Base-by-base conservation (phyloP, 148 eudicot genomes). In the Cornus suecica region DNA sequence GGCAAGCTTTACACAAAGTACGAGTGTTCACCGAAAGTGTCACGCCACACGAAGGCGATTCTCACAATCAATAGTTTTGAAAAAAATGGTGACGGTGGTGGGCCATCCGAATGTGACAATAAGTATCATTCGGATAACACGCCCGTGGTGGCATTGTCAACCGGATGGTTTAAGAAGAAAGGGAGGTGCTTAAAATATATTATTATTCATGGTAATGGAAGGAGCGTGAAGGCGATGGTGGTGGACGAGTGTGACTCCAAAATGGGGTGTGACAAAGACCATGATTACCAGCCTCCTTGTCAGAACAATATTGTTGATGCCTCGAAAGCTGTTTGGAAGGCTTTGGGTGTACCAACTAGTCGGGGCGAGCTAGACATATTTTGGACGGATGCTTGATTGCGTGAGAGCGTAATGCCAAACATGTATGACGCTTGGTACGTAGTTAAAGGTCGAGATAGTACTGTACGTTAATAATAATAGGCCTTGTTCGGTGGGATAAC, bases 251-350 rank as follows among this genome's bases (percentile, higher is more conserved):
- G 65, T 54, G 75, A 72, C 66, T 72, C 66, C 28, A 22, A 51
- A 8, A 5, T 9, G 30, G 67, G 66, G 1, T 72, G 75, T 32
- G 75, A 72, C 32, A 18, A 10, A 2, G 51, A 58, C 22, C 75
- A 60, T 72, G 66, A 58, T 23, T 72, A 30, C 30, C 66, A 72
- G 66, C 75, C 75, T 56, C 75, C 75, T 13, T 58, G 75, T 61
- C 20, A 27, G n/a, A 72, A 84, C 32, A 84, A 86, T 66, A 71
- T 82, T 25, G 85, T 86, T 52, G 84, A 78, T 75, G 89, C 66
- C 14, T 82, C 83, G 8, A 75, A 29, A 76, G 84, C 79, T 37
- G 87, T 86, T 20, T 86, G 89, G 89, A 76, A 25, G 26, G 87
- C 83, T 15, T 37, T 84, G 15, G 80, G 80, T 1, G 81, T 86